phyloP scores from a whole-genome alignment of 768 basidiomycete genomes.

The Scleroderma bovista region DNA sequence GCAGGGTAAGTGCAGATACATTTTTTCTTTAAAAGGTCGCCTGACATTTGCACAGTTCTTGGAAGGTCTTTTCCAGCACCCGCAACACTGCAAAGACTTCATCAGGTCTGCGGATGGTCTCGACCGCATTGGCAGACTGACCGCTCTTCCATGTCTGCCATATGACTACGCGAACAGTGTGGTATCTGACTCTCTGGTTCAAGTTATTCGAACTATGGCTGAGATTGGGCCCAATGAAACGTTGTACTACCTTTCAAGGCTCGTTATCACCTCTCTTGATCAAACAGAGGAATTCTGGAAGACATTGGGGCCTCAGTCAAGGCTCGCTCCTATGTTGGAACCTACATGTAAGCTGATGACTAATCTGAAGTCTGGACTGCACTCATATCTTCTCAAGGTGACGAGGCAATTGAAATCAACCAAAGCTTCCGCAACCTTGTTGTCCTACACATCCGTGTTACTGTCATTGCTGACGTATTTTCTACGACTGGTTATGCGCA shows the following conservation, averaged over 20 bases:
- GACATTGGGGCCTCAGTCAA: constrained; percentile 46
- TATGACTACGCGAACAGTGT: constrained; percentile 84
- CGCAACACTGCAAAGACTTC: constrained; percentile 87
- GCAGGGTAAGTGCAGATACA: constrained; percentile 50
- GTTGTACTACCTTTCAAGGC: constrained; percentile 58
- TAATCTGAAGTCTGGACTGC: neutral
- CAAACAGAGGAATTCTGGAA: constrained; percentile 74
- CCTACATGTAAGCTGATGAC: constrained; percentile 32
- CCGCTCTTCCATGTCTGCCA: constrained; percentile 81
- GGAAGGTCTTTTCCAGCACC: constrained; percentile 91
- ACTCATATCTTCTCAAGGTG: constrained; percentile 28
- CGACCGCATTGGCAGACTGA: constrained; percentile 65
- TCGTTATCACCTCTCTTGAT: constrained; percentile 64
- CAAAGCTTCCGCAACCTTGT: constrained; percentile 66
- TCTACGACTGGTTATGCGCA: constrained; percentile 78
- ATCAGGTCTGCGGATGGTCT: constrained; percentile 70
- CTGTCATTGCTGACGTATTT: constrained; percentile 83
- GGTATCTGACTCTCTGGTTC: constrained; percentile 81
- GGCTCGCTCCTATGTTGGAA: constrained; percentile 60
- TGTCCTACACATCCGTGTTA: constrained; percentile 71
- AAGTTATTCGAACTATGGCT: constrained; percentile 83
- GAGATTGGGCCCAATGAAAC: constrained; percentile 81
- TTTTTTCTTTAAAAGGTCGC: neutral
- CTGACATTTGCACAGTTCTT: constrained; percentile 54
- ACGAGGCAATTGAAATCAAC: constrained; percentile 48